These are phyloP conservation scores for Trichoderma afroharzianum DNA, from an alignment of 2,329 filamentous ascomycete species.

Conservation along the genomic window DNA sequence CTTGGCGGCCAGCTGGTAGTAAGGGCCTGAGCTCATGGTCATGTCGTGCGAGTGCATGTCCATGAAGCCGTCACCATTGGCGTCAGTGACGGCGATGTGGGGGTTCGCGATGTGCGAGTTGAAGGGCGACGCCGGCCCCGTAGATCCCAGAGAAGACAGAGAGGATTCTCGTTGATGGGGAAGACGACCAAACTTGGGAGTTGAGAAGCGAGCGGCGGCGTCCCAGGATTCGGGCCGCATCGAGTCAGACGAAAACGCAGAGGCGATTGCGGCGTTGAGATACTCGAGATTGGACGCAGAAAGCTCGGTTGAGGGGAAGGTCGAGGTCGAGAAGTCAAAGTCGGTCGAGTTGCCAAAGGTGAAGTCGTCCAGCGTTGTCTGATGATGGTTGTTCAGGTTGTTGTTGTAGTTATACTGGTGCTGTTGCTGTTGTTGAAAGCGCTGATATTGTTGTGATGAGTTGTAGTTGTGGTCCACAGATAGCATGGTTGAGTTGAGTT, in stretches of 20 bases:
- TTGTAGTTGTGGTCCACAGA: constrained; percentile 28
- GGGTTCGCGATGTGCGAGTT: constrained; percentile 54
- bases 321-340: not conserved
- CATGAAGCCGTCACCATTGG: constrained; percentile 41
- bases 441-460: constrained; percentile 17
- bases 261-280: constrained; percentile 25
- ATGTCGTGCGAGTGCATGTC: constrained; percentile 19
- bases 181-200: constrained; percentile 37
- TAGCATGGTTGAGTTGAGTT: constrained; percentile 27
- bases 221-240: constrained; percentile 45
- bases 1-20: constrained; percentile 45
- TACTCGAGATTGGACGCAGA: constrained; percentile 21
- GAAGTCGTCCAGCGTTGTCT: constrained; percentile 21
- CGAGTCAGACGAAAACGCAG: constrained; percentile 26
- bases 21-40: constrained; percentile 32
- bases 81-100: constrained; percentile 53
- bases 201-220: constrained; percentile 33
- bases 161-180: constrained; percentile 59
- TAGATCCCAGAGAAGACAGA: constrained; percentile 57
- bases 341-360: constrained; percentile 19
- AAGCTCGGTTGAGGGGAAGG: constrained; percentile 21
- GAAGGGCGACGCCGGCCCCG: constrained; percentile 58
- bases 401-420: constrained; percentile 27
- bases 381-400: constrained; percentile 1
- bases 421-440: constrained; percentile 23